A percentile compares a stretch with the other conserved stretches of the same genome.
These are phyloP conservation scores for Sungouiella thailandica DNA, from an alignment of 805 yeast species.

Conservation along the genomic window DNA sequence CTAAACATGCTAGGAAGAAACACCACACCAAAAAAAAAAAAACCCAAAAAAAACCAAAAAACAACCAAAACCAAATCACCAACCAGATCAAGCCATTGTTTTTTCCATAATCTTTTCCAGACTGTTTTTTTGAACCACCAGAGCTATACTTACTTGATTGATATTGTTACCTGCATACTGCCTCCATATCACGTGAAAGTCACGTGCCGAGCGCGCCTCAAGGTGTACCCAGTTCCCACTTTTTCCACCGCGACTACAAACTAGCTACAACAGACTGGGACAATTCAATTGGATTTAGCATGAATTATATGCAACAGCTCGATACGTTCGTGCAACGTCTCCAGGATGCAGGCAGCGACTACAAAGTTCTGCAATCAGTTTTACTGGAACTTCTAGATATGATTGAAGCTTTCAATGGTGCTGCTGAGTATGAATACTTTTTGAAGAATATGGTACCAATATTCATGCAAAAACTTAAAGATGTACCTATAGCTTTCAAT, in stretches of 20 bases:
- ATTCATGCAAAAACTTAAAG: constrained; percentile 55
- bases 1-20: too few relatives aligned
- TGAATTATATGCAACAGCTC: constrained; percentile 52
- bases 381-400: constrained; percentile 83
- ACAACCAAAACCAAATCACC: too few relatives aligned
- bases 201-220: constrained; percentile 18
- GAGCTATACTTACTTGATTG: too few relatives aligned
- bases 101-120: too few relatives aligned
- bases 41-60: too few relatives aligned
- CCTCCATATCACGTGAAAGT: constrained; percentile 20
- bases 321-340: constrained; percentile 66
- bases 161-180: too few relatives aligned
- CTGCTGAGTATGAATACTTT: constrained; percentile 77
- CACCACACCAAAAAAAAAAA: too few relatives aligned
- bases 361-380: constrained; percentile 57
- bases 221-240: constrained; percentile 2
- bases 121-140: too few relatives aligned
- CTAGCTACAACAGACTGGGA: constrained; percentile 3
- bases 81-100: too few relatives aligned
- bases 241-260: constrained; percentile 1
- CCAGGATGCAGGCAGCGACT: constrained; percentile 49
- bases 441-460: constrained; percentile 66
- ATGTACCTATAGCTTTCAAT: constrained; percentile 68
- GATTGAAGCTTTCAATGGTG: constrained; percentile 75
- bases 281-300: too few relatives aligned